Base-by-base conservation (phyloP, 306 rosid genomes). In the Nissolia schottii region DNA sequence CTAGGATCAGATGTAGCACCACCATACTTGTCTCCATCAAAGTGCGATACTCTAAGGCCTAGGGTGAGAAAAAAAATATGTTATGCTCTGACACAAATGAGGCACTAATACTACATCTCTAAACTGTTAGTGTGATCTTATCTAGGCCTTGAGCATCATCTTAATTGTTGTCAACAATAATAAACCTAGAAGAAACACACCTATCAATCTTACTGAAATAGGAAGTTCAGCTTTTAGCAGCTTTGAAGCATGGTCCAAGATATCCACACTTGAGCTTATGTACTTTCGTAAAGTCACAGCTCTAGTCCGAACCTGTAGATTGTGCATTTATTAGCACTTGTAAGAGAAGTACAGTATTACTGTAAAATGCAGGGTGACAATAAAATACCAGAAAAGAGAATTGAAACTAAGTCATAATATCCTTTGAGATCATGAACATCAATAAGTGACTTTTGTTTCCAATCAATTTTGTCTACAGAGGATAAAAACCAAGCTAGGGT, bases 191-290 rank as follows among this genome's bases (percentile, higher is more conserved):
- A 23, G 41, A 49, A 80, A 16, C 22, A 64, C 82, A 64, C 98
- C 98, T 67, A 94, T 86, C 71, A 94, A 79, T 80, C 98, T 83
- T 59, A 94, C 54, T 58, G 98, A 94, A 75, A 91, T 73, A n/a
- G 98, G 98, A 81, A 94, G 88, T 68, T 91, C 98, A 69, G 92
- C 96, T 86, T 85, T 87, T 55, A 94, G 88, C 80, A 94, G 82
- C 85, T 87, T 91, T 50, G 85, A 80, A 34, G 98, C 97, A 70
- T 89, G 87, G 74, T 87, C 87, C 84, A 94, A 76, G 60, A 94
- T 87, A 80, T 94, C 98, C 79, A 77, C 93, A 34, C 84, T 80
- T 1, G 94, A 81, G 83, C 81, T 76, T 41, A 94, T 83, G 81
- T 79, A 77, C 77, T 87, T 85, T 4, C 70, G 96, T 77, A 79